A percentile compares a stretch with the other conserved stretches of the same genome.
Evolutionary conservation across 78 protist species (phyloP).

Genomic region (Trichosphaerium sp.): DNA sequence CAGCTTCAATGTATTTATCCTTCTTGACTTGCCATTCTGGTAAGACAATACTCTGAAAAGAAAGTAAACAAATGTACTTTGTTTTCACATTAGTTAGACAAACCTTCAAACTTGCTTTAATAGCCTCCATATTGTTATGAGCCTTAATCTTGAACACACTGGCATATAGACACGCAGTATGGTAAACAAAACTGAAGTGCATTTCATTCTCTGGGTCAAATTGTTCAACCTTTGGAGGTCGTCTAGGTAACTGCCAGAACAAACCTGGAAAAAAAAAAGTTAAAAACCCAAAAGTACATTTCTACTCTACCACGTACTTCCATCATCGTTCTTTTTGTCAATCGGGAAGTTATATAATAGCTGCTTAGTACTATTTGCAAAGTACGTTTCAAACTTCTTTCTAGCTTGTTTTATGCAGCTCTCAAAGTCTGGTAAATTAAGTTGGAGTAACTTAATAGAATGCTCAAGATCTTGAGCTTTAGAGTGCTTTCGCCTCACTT

Average conservation of each 20-base stretch:
- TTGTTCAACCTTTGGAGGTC: conserved; percentile 30
- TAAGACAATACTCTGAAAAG: neutral
- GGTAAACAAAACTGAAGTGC: conserved; percentile 10
- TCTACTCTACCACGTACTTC: too few relatives aligned
- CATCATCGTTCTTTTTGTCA: conserved; percentile 43
- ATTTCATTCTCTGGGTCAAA: conserved; percentile 20
- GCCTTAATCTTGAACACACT: conserved; percentile 4
- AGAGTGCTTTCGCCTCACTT: neutral
- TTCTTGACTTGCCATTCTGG: neutral
- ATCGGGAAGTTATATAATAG: conserved; percentile 91
- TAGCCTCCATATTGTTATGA: neutral
- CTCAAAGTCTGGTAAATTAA: conserved; percentile 33
- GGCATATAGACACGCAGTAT: conserved; percentile 14
- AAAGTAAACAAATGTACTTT: too few relatives aligned
- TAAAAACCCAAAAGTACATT: too few relatives aligned
- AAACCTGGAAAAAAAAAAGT: too few relatives aligned
- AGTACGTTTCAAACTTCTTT: conserved; percentile 74
- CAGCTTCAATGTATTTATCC: conserved; percentile 16
- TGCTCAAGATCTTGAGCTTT: neutral
- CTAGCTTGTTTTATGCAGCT: conserved; percentile 96
- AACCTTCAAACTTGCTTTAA: neutral
- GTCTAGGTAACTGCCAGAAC: conserved; percentile 71
- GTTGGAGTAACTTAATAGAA: neutral
- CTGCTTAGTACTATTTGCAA: conserved; percentile 67
- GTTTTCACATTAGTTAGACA: neutral